phyloP scores from a whole-genome alignment of 2,329 filamentous ascomycete species.

The Sporothrix humicola region DNA sequence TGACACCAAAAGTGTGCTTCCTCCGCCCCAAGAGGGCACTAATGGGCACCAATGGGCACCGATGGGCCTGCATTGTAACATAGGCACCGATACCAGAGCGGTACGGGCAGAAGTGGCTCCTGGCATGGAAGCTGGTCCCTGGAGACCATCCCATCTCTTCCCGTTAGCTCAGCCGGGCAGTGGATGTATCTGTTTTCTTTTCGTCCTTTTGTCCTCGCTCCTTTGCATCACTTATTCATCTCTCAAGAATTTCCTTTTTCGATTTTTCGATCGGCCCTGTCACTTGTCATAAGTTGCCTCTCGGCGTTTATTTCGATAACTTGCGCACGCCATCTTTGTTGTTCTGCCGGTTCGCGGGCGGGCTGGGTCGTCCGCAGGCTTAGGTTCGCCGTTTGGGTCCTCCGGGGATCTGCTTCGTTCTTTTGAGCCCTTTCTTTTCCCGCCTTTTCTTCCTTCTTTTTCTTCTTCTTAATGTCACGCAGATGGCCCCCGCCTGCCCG shows the following conservation, averaged over 20 bases:
- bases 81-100: not conserved
- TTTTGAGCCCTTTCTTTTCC: not conserved
- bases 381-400: conserved; percentile 6
- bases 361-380: not conserved
- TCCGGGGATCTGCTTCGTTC: not conserved
- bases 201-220: not conserved
- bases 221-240: not conserved
- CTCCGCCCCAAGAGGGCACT: not conserved
- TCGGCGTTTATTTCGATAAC: conserved; percentile 7
- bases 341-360: conserved; percentile 9
- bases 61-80: not conserved
- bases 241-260: not conserved
- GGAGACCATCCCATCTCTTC: not conserved
- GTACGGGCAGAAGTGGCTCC: not conserved
- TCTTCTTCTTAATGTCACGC: conserved; percentile 15
- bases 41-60: not conserved
- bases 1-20: not conserved
- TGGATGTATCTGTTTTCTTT: not conserved
- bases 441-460: not conserved
- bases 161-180: not conserved
- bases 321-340: not conserved
- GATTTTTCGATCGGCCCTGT: not conserved
- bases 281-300: not conserved
- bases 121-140: not conserved
- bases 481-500: not conserved